These are phyloP conservation scores for Fusarium pseudoanthophilum DNA, from an alignment of 2,329 filamentous ascomycete genomes.

Conservation along the genomic window DNA sequence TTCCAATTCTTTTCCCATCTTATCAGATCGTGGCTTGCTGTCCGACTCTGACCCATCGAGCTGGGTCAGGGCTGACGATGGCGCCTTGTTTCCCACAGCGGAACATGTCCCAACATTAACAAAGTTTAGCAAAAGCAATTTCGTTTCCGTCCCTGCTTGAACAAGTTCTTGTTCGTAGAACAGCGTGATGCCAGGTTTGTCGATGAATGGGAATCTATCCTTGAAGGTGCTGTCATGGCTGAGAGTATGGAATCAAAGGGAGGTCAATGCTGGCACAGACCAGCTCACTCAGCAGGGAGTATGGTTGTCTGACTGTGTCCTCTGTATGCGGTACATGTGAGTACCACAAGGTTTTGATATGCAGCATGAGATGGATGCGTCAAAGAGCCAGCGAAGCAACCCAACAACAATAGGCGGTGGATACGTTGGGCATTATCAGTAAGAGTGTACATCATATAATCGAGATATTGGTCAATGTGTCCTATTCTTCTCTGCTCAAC, in stretches of 20 bases:
- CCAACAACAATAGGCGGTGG: slow-evolving; percentile 7
- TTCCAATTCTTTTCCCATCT: slow-evolving; percentile 35
- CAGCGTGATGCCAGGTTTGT: slow-evolving; percentile 14
- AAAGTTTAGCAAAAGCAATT: neutral
- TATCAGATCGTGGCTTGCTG: slow-evolving; percentile 44
- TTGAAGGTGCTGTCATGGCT: neutral
- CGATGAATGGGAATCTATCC: slow-evolving; percentile 30
- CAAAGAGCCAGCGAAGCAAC: slow-evolving; percentile 9
- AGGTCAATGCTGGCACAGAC: slow-evolving; percentile 20
- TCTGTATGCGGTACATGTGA: neutral
- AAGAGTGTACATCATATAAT: neutral
- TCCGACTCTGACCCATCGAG: slow-evolving; percentile 27
- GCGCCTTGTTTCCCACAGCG: slow-evolving; percentile 2
- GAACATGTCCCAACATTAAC: slow-evolving; percentile 6
- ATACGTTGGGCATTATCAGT: slow-evolving; percentile 6
- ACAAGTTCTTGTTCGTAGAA: neutral
- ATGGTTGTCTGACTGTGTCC: slow-evolving; percentile 19
- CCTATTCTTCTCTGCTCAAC: neutral
- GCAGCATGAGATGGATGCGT: slow-evolving; percentile 7
- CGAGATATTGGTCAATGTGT: neutral
- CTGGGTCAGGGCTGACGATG: slow-evolving; percentile 30
- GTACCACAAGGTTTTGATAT: slow-evolving; percentile 1
- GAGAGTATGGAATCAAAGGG: slow-evolving; percentile 15
- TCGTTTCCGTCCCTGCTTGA: slow-evolving; percentile 25
- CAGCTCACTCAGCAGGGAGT: slow-evolving; percentile 15